Evolutionary conservation across 176 grass and related monocot species (phyloP), one percentile per base, ranked within the genome.

Genomic region (Elaeis guineensis): DNA sequence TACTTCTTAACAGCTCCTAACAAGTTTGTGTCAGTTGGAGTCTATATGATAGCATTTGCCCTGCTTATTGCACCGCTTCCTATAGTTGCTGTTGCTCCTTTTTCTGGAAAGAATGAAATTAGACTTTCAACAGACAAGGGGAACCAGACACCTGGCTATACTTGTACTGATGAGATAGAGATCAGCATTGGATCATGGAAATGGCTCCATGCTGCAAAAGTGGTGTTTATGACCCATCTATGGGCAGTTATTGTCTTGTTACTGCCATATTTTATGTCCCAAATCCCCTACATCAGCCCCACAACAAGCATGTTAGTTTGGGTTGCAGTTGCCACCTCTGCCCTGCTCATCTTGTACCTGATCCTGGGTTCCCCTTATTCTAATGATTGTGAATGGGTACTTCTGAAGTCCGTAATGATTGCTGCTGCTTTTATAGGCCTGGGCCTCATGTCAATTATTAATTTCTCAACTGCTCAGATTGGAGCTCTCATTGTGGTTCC

Each of bases 21-120:
- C 78, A 91, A 96, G 74, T 96, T 90, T 70, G 80, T 96, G 28
- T 96, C 92, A 0, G 92, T 96, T 53, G 92, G 92, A 78, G 86
- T 96, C 17, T 96, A 96, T 67, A 96, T 91, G 92, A 96, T 96
- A 73, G 79, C 92, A 21, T 96, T 91, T 72, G 83, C 83, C 19
- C 65, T 96, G 49, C 70, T 96, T 16, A 30, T 96, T 26, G 72
- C 69, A 32, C 87, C 87, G 6, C 92, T 96, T 59, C 92, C 92
- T 25, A 75, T 96, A 63, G 84, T 80, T 80, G 83, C 92, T 78
- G 87, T 87, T 63, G 78, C 87, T 60, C 92, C 90, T 61, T 80
- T 89, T 73, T 65, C 55, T 77, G 25, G 55, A 24, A 76, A 35
- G 22, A 67, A 66, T 79, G 69, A 5, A 29, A 68, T 73, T 50